Percentiles rank a stretch among this genome's conserved stretches.
Evolutionary conservation across 176 grass and related monocot genomes (phyloP).

Genomic region (Rhynchospora pubera): DNA sequence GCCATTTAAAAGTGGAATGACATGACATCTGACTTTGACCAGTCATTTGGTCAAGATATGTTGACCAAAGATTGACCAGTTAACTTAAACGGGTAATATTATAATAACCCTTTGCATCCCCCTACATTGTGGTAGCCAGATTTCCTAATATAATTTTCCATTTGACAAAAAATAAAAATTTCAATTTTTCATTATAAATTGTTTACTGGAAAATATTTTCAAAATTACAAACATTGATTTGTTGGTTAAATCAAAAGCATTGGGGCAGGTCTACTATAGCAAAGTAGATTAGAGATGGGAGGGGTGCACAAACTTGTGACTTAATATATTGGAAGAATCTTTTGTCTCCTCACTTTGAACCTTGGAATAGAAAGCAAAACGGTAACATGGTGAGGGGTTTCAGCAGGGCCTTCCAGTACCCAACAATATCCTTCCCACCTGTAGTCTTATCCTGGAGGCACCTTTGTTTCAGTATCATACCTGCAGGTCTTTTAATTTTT

Average conservation of each 20-base stretch:
- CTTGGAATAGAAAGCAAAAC: neutral
- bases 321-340: neutral
- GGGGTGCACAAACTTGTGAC: neutral
- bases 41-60: neutral
- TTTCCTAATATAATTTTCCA: neutral
- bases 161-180: neutral
- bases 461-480: slow-evolving; percentile 2
- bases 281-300: neutral
- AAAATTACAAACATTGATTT: neutral
- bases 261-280: neutral
- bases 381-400: neutral
- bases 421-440: neutral
- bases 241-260: neutral
- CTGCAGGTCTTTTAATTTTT: neutral
- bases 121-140: neutral
- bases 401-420: neutral
- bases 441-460: neutral
- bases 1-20: no score
- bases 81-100: neutral
- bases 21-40: neutral
- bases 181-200: neutral
- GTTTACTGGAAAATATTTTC: neutral
- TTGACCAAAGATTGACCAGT: neutral
- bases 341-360: neutral
- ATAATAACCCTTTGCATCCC: neutral